phyloP scores from a whole-genome alignment of 148 eudicot species.

The Camellia sinensis region DNA sequence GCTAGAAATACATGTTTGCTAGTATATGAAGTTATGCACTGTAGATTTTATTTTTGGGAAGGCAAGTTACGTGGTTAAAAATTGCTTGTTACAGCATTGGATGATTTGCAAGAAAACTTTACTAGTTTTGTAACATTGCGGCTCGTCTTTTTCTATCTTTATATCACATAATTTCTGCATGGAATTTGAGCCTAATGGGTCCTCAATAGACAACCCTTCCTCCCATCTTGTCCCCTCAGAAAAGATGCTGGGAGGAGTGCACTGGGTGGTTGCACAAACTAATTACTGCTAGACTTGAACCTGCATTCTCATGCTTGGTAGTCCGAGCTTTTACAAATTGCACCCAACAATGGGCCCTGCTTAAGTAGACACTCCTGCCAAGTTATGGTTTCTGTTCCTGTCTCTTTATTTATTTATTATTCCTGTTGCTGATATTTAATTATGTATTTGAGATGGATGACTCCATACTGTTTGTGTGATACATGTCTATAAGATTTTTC shows the following conservation, averaged over 20 bases:
- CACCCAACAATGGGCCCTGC: neutral
- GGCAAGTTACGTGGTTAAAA: neutral
- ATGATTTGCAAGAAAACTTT: neutral
- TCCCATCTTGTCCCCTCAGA: neutral
- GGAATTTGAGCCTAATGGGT: neutral
- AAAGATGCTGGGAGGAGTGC: neutral
- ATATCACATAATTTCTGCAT: neutral
- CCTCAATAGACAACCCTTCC: neutral
- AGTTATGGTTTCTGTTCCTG: neutral
- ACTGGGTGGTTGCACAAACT: neutral
- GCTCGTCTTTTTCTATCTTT: slow-evolving; percentile 3
- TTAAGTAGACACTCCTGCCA: neutral
- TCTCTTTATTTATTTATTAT: neutral
- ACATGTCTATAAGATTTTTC: neutral
- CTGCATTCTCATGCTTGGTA: neutral
- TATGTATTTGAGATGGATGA: neutral
- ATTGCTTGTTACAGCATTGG: neutral
- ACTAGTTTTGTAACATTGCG: neutral
- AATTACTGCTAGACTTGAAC: neutral
- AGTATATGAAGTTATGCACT: no score
- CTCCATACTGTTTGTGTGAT: neutral
- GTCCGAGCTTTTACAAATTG: neutral
- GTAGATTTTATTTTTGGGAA: no score
- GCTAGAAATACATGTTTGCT: neutral
- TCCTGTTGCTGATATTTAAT: neutral